Percentiles rank a stretch among this genome's conserved stretches.
Conservation (phyloP, 345 rosid species). For the Citrus cavaleriei region DNA sequence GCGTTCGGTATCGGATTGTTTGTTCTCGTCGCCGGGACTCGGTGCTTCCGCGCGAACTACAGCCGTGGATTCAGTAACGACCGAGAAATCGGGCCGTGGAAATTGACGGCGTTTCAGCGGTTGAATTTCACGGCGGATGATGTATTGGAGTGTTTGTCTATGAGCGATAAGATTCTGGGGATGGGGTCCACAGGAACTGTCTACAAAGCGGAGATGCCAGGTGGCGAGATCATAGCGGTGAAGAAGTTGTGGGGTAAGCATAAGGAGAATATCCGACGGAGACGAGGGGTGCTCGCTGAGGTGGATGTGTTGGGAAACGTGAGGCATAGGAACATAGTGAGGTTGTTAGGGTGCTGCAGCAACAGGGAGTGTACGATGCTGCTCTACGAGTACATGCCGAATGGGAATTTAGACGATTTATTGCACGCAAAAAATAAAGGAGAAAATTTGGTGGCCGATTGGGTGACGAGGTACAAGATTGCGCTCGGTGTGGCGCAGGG, state of each 20-base stretch:
- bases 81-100: slow-evolving; percentile 79
- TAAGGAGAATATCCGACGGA: slow-evolving; percentile 64
- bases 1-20: slow-evolving; percentile 77
- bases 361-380: slow-evolving; percentile 93
- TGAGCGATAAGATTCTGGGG: slow-evolving; percentile 76
- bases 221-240: slow-evolving; percentile 93
- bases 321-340: slow-evolving; percentile 87
- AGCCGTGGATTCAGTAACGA: slow-evolving; percentile 33
- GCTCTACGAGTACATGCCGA: slow-evolving; percentile 94
- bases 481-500: slow-evolving; percentile 99
- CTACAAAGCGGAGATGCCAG: slow-evolving; percentile 88
- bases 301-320: slow-evolving; percentile 91
- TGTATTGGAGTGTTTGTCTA: slow-evolving; percentile 67
- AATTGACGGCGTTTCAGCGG: slow-evolving; percentile 85
- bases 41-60: slow-evolving; percentile 66
- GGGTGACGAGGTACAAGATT: slow-evolving; percentile 80
- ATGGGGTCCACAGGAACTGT: slow-evolving; percentile 98
- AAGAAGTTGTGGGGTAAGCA: slow-evolving; percentile 92
- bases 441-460: slow-evolving; percentile 63
- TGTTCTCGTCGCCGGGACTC: slow-evolving; percentile 65
- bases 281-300: slow-evolving; percentile 86
- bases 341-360: slow-evolving; percentile 84
- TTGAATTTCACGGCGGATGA: slow-evolving; percentile 88
- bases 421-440: slow-evolving; percentile 76
- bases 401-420: slow-evolving; percentile 78